Evolutionary conservation across 805 yeast species (phyloP).

Genomic region (Cyberlindnera japonica): DNA sequence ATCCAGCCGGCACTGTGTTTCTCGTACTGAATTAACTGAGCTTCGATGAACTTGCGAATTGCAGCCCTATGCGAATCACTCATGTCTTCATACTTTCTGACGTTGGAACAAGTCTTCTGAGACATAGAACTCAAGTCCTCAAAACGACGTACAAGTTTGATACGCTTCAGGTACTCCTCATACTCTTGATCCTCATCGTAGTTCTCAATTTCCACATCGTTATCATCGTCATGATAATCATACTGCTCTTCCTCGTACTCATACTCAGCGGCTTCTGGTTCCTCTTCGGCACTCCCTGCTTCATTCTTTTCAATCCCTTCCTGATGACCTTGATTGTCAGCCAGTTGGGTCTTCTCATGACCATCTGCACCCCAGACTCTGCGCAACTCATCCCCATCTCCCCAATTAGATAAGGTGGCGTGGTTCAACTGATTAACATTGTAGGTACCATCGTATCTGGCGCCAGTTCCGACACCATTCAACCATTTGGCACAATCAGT

Average conservation of each 20-base stretch:
- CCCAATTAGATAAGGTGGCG: slow-evolving; percentile 3
- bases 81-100: slow-evolving; percentile 41
- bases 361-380: not conserved
- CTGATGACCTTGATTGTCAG: not conserved
- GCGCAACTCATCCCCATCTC: not conserved
- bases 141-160: slow-evolving; percentile 2
- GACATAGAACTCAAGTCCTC: not conserved
- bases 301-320: not conserved
- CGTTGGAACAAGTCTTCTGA: slow-evolving; percentile 34
- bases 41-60: slow-evolving; percentile 55
- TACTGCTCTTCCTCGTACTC: not conserved
- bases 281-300: slow-evolving; percentile 1
- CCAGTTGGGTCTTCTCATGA: not conserved
- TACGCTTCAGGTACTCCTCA: not conserved
- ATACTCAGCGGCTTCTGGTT: not conserved
- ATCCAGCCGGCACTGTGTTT: slow-evolving; percentile 54
- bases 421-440: slow-evolving; percentile 12
- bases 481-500: slow-evolving; percentile 71
- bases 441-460: slow-evolving; percentile 54
- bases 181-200: not conserved
- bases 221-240: slow-evolving; percentile 1
- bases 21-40: slow-evolving; percentile 53
- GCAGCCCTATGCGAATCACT: slow-evolving; percentile 36
- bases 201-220: not conserved
- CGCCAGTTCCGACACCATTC: slow-evolving; percentile 65